Percentiles rank a stretch among this genome's conserved stretches.
Evolutionary conservation across 225 moss, liverwort and hornwort genomes (phyloP).

Genomic region (Lunularia cruciata): DNA sequence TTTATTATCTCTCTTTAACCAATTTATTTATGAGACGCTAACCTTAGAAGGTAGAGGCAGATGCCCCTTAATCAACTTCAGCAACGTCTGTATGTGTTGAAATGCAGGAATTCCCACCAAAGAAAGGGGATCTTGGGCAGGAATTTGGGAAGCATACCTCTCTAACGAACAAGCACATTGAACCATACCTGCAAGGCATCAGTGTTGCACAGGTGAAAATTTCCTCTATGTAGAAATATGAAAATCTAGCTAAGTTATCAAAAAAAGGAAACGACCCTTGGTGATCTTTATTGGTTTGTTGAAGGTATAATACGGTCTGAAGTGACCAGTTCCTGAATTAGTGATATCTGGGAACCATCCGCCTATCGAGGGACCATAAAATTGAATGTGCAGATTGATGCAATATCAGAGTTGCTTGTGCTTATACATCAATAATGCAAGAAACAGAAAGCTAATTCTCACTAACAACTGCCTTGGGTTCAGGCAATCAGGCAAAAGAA

Average conservation of each 20-base stretch:
- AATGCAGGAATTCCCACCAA: slow-evolving; percentile 58
- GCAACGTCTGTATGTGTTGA: too few relatives aligned
- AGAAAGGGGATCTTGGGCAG: slow-evolving; percentile 27
- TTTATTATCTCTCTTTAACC: too few relatives aligned
- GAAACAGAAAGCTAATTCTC: slow-evolving; percentile 35
- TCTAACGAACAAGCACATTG: slow-evolving; percentile 24
- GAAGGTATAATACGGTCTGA: too few relatives aligned
- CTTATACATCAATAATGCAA: slow-evolving; percentile 35
- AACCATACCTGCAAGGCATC: slow-evolving; percentile 30
- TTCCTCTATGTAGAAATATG: not conserved
- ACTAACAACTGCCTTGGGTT: slow-evolving; percentile 29
- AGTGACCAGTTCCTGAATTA: too few relatives aligned
- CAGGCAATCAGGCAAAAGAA: slow-evolving; percentile 18
- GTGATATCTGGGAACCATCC: too few relatives aligned
- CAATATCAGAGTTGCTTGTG: not conserved
- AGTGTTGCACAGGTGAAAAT: slow-evolving; percentile 23
- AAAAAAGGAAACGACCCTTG: too few relatives aligned
- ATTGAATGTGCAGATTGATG: too few relatives aligned
- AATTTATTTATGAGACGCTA: too few relatives aligned
- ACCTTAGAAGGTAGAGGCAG: too few relatives aligned
- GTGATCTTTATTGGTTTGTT: too few relatives aligned
- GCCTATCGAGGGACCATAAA: too few relatives aligned
- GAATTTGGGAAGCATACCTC: slow-evolving; percentile 21
- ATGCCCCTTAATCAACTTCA: too few relatives aligned
- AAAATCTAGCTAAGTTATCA: not conserved